phyloP scores from a whole-genome alignment of 495 filamentous ascomycete species.

The Annulohypoxylon nitens region DNA sequence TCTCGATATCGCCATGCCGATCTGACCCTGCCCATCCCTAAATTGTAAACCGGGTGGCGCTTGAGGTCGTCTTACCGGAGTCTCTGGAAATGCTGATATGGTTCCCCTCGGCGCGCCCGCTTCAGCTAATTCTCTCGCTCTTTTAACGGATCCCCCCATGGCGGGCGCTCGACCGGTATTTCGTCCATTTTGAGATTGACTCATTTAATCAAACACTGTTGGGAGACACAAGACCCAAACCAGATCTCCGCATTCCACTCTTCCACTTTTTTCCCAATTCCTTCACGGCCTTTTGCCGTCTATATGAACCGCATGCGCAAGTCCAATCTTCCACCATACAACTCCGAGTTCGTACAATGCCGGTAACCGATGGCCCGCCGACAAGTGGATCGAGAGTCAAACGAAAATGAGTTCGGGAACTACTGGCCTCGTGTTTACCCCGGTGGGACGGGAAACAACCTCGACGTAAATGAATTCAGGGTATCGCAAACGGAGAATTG shows the following conservation, averaged over 20 bases:
- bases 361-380: conserved; percentile 38
- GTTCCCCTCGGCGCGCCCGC: conserved; percentile 47
- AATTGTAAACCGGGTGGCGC: conserved; percentile 54
- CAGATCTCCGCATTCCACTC: conserved; percentile 46
- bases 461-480: conserved; percentile 43
- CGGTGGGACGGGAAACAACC: conserved; percentile 34
- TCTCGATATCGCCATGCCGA: conserved; percentile 65
- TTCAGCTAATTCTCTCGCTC: conserved; percentile 61
- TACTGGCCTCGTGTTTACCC: conserved; percentile 38
- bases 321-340: conserved; percentile 25
- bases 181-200: conserved; percentile 62
- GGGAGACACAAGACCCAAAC: conserved; percentile 28
- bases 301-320: conserved; percentile 51
- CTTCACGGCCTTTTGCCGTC: conserved; percentile 35
- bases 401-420: conserved; percentile 38
- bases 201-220: conserved; percentile 59
- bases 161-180: conserved; percentile 56
- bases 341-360: conserved; percentile 41
- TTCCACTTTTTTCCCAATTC: conserved; percentile 44
- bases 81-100: conserved; percentile 40
- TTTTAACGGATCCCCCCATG: conserved; percentile 58
- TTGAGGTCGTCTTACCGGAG: conserved; percentile 49
- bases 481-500: conserved; percentile 48
- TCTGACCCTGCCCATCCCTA: conserved; percentile 58
- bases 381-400: conserved; percentile 34